Evolutionary conservation across 176 grass and related monocot genomes (phyloP), one percentile per base, ranked within the genome.

Genomic region (Aegilops tauschii): DNA sequence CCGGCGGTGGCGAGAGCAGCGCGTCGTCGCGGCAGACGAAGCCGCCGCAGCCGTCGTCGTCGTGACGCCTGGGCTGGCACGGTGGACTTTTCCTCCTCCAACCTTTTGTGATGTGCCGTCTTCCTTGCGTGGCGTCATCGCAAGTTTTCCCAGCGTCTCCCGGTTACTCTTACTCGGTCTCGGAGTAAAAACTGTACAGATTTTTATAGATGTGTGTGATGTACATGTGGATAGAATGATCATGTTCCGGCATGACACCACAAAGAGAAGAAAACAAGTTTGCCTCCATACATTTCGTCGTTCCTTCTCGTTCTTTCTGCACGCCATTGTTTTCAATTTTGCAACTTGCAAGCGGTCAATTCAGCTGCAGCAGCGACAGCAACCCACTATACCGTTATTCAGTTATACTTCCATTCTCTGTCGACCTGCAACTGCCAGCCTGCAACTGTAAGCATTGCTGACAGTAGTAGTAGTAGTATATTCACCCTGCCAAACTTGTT

Each of bases 111-210:
- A 54, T 7, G 50, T 88, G 85, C 81, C 36, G 89, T 76, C 61
- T 84, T 50, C 4, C 42, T 29, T 62, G 63, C 58, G 89, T 80
- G 76, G 31, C 47, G 5, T 77, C 61, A 3, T 76, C 69, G 61
- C 64, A 36, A 73, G 86, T 78, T 85, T 40, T 90, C 67, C 81
- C 25, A 47, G 52, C 20, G n/a, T 28, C 29, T 21, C 36, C 37
- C 45, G 12, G 45, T 49, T 5, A 21, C 65, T 31, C 61, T 4
- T 32, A n/a, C 65, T 79, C 32, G 3, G 0, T 6, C 68, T 71
- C 9, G 69, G 42, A 47, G 73, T 76, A 30, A 69, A 76, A 58
- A 58, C 1, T 91, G 90, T 88, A 91, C 86, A 91, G 86, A 88
- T 91, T 88, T 78, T 82, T 88, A 63, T 72, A 85, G 77, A 76